phyloP scores from a whole-genome alignment of 805 yeast genomes.

The Jamesozyma rosinii region DNA sequence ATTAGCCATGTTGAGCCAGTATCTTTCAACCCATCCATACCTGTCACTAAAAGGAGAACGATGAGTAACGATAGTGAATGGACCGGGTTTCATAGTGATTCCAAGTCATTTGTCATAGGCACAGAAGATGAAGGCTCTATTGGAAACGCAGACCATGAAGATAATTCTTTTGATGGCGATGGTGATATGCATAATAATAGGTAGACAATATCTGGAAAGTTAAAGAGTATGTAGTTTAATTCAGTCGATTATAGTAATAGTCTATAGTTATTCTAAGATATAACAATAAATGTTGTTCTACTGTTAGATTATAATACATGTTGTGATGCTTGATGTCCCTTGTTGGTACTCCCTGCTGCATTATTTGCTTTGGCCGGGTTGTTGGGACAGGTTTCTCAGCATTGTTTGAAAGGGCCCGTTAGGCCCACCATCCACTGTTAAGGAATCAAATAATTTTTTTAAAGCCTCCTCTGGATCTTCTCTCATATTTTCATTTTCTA shows the following conservation, averaged over 20 bases:
- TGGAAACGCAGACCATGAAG: conserved; percentile 24
- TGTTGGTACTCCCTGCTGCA: too few relatives aligned
- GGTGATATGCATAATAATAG: neutral
- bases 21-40: neutral
- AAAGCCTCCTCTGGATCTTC: conserved; percentile 6
- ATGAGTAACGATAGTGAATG: conserved; percentile 18
- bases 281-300: too few relatives aligned
- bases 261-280: too few relatives aligned
- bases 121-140: conserved; percentile 15
- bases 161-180: conserved; percentile 12
- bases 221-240: too few relatives aligned
- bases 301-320: too few relatives aligned
- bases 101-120: conserved; percentile 10
- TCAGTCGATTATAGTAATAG: too few relatives aligned
- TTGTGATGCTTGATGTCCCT: too few relatives aligned
- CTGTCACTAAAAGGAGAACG: conserved; percentile 4
- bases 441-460: conserved; percentile 8
- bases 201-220: too few relatives aligned
- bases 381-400: conserved; percentile 5
- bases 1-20: neutral
- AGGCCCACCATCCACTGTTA: conserved; percentile 8
- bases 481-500: neutral
- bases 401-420: conserved; percentile 12
- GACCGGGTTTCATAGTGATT: conserved; percentile 12
- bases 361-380: too few relatives aligned